A percentile compares a stretch with the other conserved stretches of the same genome.
These are phyloP conservation scores for Penicillium salamii DNA, from an alignment of 495 filamentous ascomycete species.

Conservation along the genomic window DNA sequence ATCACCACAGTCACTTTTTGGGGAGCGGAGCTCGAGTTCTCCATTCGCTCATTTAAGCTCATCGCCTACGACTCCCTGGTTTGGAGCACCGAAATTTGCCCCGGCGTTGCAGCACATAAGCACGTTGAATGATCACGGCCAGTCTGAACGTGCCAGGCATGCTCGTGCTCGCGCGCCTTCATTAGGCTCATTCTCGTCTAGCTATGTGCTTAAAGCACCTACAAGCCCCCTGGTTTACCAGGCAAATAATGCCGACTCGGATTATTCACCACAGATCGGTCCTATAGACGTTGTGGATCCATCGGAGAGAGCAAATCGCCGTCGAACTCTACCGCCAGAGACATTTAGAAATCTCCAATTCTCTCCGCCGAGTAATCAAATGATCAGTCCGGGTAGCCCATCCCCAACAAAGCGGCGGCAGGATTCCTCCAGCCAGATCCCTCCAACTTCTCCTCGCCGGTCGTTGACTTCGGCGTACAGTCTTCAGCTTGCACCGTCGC, in stretches of 20 bases:
- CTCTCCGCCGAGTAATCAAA: conserved; percentile 24
- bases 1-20: conserved; percentile 20
- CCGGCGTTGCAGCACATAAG: conserved; percentile 9
- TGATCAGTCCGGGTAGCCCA: conserved; percentile 14
- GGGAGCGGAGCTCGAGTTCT: conserved; percentile 12
- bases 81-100: conserved; percentile 28
- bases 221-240: conserved; percentile 92
- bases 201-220: conserved; percentile 80
- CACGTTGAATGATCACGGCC: conserved; percentile 13
- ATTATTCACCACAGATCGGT: conserved; percentile 51
- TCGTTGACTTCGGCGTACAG: conserved; percentile 64
- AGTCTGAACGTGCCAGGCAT: conserved; percentile 15
- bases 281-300: conserved; percentile 28
- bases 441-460: conserved; percentile 69
- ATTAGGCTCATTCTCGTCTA: conserved; percentile 73
- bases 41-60: conserved; percentile 30
- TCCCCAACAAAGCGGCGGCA: conserved; percentile 41
- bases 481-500: conserved; percentile 48
- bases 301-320: conserved; percentile 48
- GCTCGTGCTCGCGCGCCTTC: conserved; percentile 56
- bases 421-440: conserved; percentile 53
- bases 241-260: conserved; percentile 81
- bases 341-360: conserved; percentile 45
- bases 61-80: conserved; percentile 53
- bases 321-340: conserved; percentile 61